phyloP scores from a whole-genome alignment of 495 filamentous ascomycete genomes.

The Hypomontagnella monticulosa region DNA sequence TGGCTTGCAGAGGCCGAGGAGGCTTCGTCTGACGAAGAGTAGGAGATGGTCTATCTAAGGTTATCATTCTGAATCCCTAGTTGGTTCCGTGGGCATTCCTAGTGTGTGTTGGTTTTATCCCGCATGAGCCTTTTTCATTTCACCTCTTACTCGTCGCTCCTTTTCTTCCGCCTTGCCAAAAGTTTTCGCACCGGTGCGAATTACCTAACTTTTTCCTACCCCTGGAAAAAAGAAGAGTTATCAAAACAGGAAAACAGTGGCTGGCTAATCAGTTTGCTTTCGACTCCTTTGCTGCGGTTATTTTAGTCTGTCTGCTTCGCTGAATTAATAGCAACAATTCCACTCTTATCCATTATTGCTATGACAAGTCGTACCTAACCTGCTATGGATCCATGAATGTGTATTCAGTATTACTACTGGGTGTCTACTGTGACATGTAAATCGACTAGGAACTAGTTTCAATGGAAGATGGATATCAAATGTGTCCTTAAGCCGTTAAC shows the following conservation, averaged over 20 bases:
- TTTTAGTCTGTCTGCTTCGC: conserved; percentile 9
- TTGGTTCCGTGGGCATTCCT: conserved; percentile 16
- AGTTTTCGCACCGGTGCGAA: conserved; percentile 9
- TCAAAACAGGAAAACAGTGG: conserved; percentile 1
- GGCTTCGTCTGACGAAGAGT: conserved; percentile 76
- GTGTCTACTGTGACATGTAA: too few species aligned
- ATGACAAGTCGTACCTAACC: too few species aligned
- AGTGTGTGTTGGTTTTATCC: conserved; percentile 11
- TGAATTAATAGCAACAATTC: conserved; percentile 18
- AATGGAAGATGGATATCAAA: too few species aligned
- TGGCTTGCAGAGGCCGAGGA: conserved; percentile 94
- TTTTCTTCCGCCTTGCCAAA: conserved; percentile 14
- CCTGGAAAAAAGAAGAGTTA: conserved; percentile 7
- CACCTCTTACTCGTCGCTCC: background rate
- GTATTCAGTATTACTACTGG: too few species aligned
- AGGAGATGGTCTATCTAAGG: background rate
- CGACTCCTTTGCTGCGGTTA: background rate
- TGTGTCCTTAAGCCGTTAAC: too few species aligned
- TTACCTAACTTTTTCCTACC: background rate
- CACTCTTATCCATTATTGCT: conserved; percentile 6
- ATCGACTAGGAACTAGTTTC: too few species aligned
- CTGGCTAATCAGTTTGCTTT: conserved; percentile 2
- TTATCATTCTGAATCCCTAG: background rate
- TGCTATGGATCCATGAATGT: too few species aligned
- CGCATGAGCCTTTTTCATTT: conserved; percentile 2